A percentile compares a stretch with the other conserved stretches of the same genome.
These are phyloP conservation scores for Calonectria fujianensis DNA, from an alignment of 2,329 filamentous ascomycete genomes.

Conservation along the genomic window DNA sequence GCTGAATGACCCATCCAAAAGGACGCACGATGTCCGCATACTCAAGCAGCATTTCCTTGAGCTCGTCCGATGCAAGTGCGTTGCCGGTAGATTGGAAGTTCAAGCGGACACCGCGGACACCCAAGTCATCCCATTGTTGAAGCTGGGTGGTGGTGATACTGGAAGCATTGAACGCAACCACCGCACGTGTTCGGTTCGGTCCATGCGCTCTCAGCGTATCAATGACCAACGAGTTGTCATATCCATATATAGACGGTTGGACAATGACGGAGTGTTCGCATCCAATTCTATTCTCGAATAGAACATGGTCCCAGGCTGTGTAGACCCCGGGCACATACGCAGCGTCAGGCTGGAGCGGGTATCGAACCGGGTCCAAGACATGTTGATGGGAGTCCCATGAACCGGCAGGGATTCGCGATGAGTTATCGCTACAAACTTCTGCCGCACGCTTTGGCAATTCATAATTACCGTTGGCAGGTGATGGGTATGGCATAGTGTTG, in stretches of 20 bases:
- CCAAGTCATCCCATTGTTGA: conserved; percentile 8
- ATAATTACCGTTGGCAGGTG: background rate
- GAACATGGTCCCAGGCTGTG: conserved; percentile 13
- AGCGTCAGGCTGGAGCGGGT: conserved; percentile 3
- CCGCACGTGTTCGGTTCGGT: background rate
- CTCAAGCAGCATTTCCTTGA: background rate
- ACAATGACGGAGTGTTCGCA: conserved; percentile 1
- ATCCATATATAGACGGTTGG: conserved; percentile 14
- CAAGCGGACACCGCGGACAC: conserved; percentile 7
- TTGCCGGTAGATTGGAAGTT: conserved; percentile 1
- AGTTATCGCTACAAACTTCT: background rate
- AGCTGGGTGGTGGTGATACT: background rate
- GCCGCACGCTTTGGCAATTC: background rate
- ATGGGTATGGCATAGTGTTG: background rate
- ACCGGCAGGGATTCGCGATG: background rate
- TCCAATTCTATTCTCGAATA: background rate
- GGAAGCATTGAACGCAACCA: conserved; percentile 1
- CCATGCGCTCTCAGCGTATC: conserved; percentile 13
- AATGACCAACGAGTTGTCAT: conserved; percentile 12
- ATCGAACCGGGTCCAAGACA: conserved; percentile 6
- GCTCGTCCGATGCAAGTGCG: background rate
- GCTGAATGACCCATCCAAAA: conserved; percentile 10
- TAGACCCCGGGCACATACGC: conserved; percentile 4
- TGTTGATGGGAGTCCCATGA: conserved; percentile 21
- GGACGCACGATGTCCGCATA: background rate